Evolutionary conservation across 2,329 filamentous ascomycete species (phyloP).

Genomic region (Aspergillus carbonarius): DNA sequence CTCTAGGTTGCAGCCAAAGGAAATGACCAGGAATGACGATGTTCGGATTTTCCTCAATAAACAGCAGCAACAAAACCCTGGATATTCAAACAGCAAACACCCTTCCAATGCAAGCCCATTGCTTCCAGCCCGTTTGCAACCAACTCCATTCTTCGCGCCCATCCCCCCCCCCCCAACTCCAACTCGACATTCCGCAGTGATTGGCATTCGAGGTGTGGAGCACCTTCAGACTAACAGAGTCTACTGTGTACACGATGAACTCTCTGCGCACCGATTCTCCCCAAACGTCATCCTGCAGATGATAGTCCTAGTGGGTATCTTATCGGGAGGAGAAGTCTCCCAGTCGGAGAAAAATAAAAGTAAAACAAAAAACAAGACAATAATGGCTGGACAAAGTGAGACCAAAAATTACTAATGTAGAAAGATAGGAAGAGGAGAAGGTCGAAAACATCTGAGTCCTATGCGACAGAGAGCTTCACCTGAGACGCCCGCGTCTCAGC

Average conservation of each 20-base stretch:
- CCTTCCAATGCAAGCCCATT: not conserved
- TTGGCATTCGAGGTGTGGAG: not conserved
- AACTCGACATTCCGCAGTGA: not conserved
- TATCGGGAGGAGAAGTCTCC: not conserved
- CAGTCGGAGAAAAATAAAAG: not conserved
- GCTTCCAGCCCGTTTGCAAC: not conserved
- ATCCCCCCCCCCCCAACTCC: not conserved
- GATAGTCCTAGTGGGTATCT: slow-evolving; percentile 1
- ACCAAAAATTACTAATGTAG: not conserved
- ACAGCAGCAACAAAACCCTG: not conserved
- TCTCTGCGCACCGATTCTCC: slow-evolving; percentile 1
- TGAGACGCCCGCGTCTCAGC: slow-evolving; percentile 8
- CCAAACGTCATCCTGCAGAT: slow-evolving; percentile 22
- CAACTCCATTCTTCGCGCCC: not conserved
- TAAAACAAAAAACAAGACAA: not conserved
- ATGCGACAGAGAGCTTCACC: slow-evolving; percentile 1
- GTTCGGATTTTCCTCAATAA: not conserved
- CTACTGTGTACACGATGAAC: not conserved
- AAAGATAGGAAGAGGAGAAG: not conserved
- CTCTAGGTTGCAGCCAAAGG: not conserved
- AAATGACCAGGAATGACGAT: not conserved
- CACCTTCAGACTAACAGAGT: not conserved
- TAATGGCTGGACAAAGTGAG: not conserved
- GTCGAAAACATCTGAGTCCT: not conserved
- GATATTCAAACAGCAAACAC: not conserved